Conservation (phyloP, 2,329 filamentous ascomycete genomes). For the Rhinocladiella similis region DNA sequence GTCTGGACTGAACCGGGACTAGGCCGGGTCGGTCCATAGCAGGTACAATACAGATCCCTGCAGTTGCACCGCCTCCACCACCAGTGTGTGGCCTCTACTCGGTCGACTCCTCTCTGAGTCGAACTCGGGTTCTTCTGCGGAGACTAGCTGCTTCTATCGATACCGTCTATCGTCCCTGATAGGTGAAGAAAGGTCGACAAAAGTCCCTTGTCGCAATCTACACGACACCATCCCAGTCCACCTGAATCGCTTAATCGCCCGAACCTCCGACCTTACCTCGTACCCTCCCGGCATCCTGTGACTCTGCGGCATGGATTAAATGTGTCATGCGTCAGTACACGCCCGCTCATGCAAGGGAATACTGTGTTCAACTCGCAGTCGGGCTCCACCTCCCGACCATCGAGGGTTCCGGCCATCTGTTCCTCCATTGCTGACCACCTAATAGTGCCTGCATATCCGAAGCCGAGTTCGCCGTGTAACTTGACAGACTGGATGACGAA, state of each 20-base stretch:
- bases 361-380: not conserved
- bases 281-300: not conserved
- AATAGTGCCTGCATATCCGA: not conserved
- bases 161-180: not conserved
- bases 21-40: not conserved
- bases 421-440: too few species aligned
- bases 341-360: too few species aligned
- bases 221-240: not conserved
- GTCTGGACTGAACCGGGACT: not conserved
- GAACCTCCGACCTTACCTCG: not conserved
- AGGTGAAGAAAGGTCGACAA: not conserved
- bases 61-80: conserved; percentile 9
- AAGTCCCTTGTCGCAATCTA: not conserved
- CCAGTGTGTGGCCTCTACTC: not conserved
- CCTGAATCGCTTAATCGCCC: not conserved
- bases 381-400: not conserved
- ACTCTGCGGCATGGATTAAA: not conserved
- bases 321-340: not conserved
- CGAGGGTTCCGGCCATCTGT: not conserved
- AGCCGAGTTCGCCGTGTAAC: not conserved
- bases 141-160: not conserved
- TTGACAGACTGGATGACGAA: not conserved
- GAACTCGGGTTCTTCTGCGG: not conserved
- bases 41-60: not conserved
- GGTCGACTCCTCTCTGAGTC: not conserved